phyloP scores from a whole-genome alignment of 805 yeast species.

The Peterozyma toletana region DNA sequence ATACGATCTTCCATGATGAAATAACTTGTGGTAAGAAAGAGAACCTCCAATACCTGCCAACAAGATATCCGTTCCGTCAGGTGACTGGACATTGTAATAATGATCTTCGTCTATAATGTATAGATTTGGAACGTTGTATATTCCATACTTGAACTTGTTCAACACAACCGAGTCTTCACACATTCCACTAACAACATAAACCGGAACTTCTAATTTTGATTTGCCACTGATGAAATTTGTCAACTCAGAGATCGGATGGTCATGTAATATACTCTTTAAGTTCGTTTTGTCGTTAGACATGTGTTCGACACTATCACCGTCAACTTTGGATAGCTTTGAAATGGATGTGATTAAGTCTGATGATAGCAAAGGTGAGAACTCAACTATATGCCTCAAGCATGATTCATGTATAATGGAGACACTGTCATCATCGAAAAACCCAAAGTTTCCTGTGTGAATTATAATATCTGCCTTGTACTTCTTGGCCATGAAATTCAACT shows the following conservation, averaged over 20 bases:
- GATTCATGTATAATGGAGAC: constrained; percentile 47
- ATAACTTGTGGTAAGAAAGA: constrained; percentile 55
- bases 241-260: constrained; percentile 42
- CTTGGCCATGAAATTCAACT: constrained; percentile 41
- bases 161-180: constrained; percentile 67
- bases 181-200: constrained; percentile 73
- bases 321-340: constrained; percentile 41
- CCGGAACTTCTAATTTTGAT: constrained; percentile 44
- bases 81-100: constrained; percentile 33
- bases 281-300: constrained; percentile 27
- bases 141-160: constrained; percentile 51
- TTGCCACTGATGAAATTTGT: constrained; percentile 38
- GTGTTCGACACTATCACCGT: constrained; percentile 32
- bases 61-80: constrained; percentile 37
- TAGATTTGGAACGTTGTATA: constrained; percentile 48
- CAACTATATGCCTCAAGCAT: constrained; percentile 58
- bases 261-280: constrained; percentile 25
- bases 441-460: constrained; percentile 74
- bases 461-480: constrained; percentile 41
- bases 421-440: constrained; percentile 59
- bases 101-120: constrained; percentile 53
- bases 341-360: constrained; percentile 40
- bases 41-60: constrained; percentile 72
- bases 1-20: constrained; percentile 52
- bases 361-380: constrained; percentile 54